phyloP scores from a whole-genome alignment of 169 alveolate species.

The Plasmodium vinckei region DNA sequence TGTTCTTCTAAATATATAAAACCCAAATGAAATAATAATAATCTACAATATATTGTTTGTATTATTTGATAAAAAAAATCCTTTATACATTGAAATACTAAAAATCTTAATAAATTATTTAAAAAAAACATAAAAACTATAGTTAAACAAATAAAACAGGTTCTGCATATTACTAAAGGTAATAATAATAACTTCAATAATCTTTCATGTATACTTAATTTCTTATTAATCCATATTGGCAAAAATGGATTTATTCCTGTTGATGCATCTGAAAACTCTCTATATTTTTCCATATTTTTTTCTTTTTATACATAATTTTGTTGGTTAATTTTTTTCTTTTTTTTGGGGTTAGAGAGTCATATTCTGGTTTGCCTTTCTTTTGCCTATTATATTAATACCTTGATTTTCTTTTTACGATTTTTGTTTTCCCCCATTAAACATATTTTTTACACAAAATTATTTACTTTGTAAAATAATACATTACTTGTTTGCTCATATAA shows the following conservation, averaged over 20 bases:
- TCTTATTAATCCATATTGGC: conserved; percentile 79
- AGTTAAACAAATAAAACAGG: conserved; percentile 44
- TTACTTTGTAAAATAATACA: not conserved
- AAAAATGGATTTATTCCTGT: conserved; percentile 83
- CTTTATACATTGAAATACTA: conserved; percentile 51
- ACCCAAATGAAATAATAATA: conserved; percentile 53
- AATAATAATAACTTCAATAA: conserved; percentile 38
- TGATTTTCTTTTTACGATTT: not conserved
- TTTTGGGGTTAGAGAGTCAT: not conserved
- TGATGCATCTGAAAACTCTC: conserved; percentile 80
- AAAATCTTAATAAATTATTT: conserved; percentile 34
- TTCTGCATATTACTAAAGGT: conserved; percentile 48
- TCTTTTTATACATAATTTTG: not conserved
- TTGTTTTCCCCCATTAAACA: not conserved
- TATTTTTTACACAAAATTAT: no score
- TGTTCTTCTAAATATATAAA: conserved; percentile 58
- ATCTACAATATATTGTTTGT: conserved; percentile 46
- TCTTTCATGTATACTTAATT: conserved; percentile 30
- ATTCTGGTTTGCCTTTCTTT: not conserved
- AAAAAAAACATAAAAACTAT: conserved; percentile 57
- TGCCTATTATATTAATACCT: not conserved
- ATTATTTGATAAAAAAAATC: conserved; percentile 63
- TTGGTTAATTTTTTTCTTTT: not conserved
- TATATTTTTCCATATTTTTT: conserved; percentile 72
- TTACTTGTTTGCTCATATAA: not conserved